Conservation (phyloP, 106 monocot species). For the Triglochin maritima region DNA sequence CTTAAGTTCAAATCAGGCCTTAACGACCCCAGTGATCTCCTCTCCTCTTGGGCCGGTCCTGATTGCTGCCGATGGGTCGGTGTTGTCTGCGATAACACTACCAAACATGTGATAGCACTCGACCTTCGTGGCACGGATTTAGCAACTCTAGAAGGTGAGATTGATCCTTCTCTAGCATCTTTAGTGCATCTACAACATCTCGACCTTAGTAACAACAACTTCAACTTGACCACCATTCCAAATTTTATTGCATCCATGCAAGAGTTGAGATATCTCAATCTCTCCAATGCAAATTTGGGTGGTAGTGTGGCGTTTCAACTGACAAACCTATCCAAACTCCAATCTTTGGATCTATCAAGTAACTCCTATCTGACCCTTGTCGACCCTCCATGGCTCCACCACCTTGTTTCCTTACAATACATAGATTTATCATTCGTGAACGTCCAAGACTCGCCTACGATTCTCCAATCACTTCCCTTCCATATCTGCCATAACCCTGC, state of each 20-base stretch:
- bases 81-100: constrained; percentile 18
- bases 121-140: constrained; percentile 9
- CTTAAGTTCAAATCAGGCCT: constrained; percentile 18
- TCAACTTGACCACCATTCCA: constrained; percentile 9
- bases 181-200: constrained; percentile 21
- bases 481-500: constrained; percentile 6
- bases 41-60: constrained; percentile 28
- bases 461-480: constrained; percentile 15
- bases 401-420: constrained; percentile 13
- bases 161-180: constrained; percentile 11
- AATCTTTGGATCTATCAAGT: constrained; percentile 15
- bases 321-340: constrained; percentile 19
- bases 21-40: neutral
- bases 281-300: constrained; percentile 4
- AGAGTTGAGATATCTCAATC: constrained; percentile 16
- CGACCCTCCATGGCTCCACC: constrained; percentile 12
- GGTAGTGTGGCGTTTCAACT: constrained; percentile 16
- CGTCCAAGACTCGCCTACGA: neutral
- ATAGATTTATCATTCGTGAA: neutral
- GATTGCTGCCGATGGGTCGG: constrained; percentile 40
- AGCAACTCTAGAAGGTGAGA: neutral
- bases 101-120: constrained; percentile 23
- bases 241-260: constrained; percentile 23
- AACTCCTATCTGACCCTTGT: too few relatives aligned
- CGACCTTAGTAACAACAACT: constrained; percentile 25